Conservation (phyloP, 148 eudicot species). For the Rhododendron kiyosumense region DNA sequence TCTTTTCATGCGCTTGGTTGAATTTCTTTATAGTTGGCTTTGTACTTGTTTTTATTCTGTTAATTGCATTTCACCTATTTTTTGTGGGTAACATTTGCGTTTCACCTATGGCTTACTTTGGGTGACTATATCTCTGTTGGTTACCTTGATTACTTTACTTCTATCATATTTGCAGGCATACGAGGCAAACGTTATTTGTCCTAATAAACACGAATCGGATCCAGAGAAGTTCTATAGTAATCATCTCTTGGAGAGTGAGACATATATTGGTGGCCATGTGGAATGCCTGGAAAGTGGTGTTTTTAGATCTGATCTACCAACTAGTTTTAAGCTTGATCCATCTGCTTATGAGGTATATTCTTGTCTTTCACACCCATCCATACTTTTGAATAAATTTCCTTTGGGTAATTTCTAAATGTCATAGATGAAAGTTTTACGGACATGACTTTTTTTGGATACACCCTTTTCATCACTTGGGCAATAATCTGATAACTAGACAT, state of each 20-base stretch:
- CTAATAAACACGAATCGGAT: slow-evolving; percentile 95
- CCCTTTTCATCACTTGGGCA: neutral
- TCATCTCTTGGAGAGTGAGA: slow-evolving; percentile 93
- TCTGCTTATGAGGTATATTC: slow-evolving; percentile 75
- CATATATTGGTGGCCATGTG: slow-evolving; percentile 99
- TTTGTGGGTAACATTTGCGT: no score
- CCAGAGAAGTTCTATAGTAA: slow-evolving; percentile 78
- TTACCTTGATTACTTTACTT: neutral
- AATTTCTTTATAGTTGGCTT: neutral
- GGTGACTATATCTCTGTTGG: neutral
- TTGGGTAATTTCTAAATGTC: neutral
- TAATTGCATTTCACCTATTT: neutral
- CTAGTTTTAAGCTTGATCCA: slow-evolving; percentile 94
- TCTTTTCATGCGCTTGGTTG: neutral
- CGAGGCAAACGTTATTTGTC: slow-evolving; percentile 89
- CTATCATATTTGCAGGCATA: slow-evolving; percentile 58
- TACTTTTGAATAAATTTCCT: neutral
- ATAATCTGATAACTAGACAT: neutral
- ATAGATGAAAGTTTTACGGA: neutral
- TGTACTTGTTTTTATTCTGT: neutral
- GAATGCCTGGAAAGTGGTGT: slow-evolving; percentile 99
- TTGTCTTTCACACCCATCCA: neutral
- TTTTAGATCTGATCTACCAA: slow-evolving; percentile 97
- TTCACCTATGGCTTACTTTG: neutral
- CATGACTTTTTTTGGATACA: neutral